Base-by-base conservation (phyloP, 2,329 filamentous ascomycete genomes). In the Trichoderma sp. region DNA sequence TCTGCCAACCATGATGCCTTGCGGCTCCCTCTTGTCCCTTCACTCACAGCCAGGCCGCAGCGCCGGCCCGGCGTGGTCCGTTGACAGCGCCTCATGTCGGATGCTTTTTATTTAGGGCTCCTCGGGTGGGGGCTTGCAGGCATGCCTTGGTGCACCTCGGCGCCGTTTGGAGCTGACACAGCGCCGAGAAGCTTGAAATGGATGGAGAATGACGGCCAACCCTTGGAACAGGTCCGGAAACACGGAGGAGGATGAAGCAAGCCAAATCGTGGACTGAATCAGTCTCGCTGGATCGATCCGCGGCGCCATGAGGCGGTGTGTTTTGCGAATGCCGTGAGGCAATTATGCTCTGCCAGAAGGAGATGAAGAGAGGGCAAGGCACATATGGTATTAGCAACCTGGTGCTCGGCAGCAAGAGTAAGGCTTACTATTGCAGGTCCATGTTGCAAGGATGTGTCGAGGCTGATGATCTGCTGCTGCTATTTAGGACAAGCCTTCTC, bases 41-140 rank as follows among this genome's bases (percentile, higher is more conserved):
- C 30, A 30, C 45, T 50, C 61, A 19, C 41, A 57, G 61, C 45
- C 61, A 56, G 56, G 39, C n/a, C 44, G 59, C 59, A 45, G 50
- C 24, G 3, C 41, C 56, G 44, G 56, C 14, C 41, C 50, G 59
- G 59, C 41, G 43, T 56, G 52, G 51, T 26, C 47, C 41, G 34
- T 62, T 43, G 44, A 48, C 44, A 59, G 57, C 44, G 30, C 57
- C 30, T 60, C 45, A 43, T 39, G 47, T 52, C 48, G 59, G 59
- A 44, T 62, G 48, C 39, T 52, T 43, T 62, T 54, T 43, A 65
- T 60, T 65, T 58, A 65, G 63, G 63, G 34, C 48, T 41, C 47
- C 45, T 41, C n/a, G 7, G 41, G 56, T 64, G 56, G 63, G 47
- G 63, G 19, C 34, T 52, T 14, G n/a, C 17, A 28, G 47, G 19